Percentiles rank a stretch among this genome's conserved stretches.
Conservation (phyloP, 2,329 filamentous ascomycete species). For the Fusarium neocosmosporiellum region DNA sequence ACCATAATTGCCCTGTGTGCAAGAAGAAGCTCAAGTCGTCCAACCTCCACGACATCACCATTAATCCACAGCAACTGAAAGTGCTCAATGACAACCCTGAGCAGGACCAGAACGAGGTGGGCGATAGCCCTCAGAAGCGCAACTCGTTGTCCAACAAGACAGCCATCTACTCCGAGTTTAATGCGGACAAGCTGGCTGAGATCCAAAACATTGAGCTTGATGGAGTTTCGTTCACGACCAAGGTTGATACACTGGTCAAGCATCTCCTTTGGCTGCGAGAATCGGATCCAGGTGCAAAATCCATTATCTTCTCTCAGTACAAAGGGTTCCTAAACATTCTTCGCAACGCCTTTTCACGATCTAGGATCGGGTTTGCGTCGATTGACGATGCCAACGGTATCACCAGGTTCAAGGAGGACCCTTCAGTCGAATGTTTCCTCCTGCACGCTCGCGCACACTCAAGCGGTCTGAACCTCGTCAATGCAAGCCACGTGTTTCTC, state of each 20-base stretch:
- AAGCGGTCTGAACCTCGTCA: conserved; percentile 89
- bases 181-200: conserved; percentile 75
- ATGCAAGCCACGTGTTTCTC: conserved; percentile 93
- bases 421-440: conserved; percentile 82
- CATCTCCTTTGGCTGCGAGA: conserved; percentile 88
- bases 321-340: conserved; percentile 83
- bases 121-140: conserved; percentile 27
- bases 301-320: conserved; percentile 93
- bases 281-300: conserved; percentile 87
- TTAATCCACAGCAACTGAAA: conserved; percentile 80
- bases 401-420: conserved; percentile 79
- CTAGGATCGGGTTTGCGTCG: conserved; percentile 78
- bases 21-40: conserved; percentile 73
- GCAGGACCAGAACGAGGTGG: conserved; percentile 12
- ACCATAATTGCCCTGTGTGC: conserved; percentile 86
- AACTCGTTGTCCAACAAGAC: conserved; percentile 46
- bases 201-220: conserved; percentile 85
- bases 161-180: conserved; percentile 82
- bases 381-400: conserved; percentile 78
- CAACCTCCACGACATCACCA: conserved; percentile 86
- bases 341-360: conserved; percentile 73
- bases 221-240: conserved; percentile 83
- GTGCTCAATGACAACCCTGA: conserved; percentile 59
- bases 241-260: conserved; percentile 84
- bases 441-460: conserved; percentile 90